Evolutionary conservation across 2,329 filamentous ascomycete species (phyloP).

Genomic region (Neoscytalidium dimidiatum): DNA sequence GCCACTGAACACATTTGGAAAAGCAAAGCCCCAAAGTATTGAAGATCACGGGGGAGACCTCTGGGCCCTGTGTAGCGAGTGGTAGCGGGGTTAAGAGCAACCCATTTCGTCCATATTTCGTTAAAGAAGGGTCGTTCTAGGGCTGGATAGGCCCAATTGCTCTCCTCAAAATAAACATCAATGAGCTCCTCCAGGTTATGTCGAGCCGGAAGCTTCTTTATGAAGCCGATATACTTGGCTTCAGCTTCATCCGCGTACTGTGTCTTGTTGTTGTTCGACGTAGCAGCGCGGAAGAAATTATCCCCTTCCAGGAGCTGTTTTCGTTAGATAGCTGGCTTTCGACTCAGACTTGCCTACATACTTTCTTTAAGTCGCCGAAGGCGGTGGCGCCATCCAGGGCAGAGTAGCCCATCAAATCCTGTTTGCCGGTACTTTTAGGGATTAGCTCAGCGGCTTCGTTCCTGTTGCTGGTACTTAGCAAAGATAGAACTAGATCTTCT

Average conservation of each 20-base stretch:
- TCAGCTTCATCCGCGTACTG: conserved; percentile 2
- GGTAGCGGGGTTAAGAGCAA: background rate
- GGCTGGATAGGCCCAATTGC: conserved; percentile 6
- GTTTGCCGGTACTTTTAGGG: background rate
- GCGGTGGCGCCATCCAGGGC: background rate
- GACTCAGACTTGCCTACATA: background rate
- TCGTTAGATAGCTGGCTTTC: background rate
- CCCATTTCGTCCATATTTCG: background rate
- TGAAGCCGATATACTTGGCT: background rate
- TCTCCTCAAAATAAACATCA: conserved; percentile 1
- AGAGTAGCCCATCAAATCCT: background rate
- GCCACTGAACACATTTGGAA: background rate
- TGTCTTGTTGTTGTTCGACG: background rate
- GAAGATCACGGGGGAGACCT: background rate
- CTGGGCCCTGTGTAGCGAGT: background rate
- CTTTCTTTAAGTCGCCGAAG: background rate
- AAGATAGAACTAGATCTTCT: background rate
- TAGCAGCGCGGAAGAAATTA: conserved; percentile 1
- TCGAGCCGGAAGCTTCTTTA: background rate
- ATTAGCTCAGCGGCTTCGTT: background rate
- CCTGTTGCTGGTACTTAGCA: background rate
- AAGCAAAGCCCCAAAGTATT: background rate
- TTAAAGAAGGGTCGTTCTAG: background rate
- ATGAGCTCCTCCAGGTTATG: background rate
- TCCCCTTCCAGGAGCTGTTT: conserved; percentile 3